These are phyloP conservation scores for Aethionema arabicum DNA, from an alignment of 345 rosid genomes.

Conservation along the genomic window DNA sequence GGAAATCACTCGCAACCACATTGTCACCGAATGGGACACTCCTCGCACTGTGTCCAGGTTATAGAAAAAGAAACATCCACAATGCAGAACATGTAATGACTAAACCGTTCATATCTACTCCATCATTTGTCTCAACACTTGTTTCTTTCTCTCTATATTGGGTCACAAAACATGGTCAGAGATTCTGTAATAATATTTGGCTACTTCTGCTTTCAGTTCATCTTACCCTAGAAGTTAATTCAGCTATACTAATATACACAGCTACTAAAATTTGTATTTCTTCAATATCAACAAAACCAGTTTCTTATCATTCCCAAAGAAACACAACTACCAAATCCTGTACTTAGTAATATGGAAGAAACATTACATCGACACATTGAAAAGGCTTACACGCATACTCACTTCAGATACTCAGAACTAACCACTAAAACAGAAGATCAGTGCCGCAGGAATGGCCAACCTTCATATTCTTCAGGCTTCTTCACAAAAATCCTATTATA, in stretches of 20 bases:
- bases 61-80: constrained; percentile 23
- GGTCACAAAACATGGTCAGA: constrained; percentile 5
- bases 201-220: constrained; percentile 39
- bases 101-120: constrained; percentile 22
- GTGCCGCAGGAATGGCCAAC: constrained; percentile 46
- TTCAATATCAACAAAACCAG: neutral
- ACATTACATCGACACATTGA: constrained; percentile 6
- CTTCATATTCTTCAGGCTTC: constrained; percentile 59
- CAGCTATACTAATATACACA: too few relatives aligned
- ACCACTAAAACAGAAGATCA: neutral
- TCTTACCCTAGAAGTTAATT: too few relatives aligned
- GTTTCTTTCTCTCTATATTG: constrained; percentile 9
- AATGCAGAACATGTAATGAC: constrained; percentile 5
- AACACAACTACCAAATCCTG: neutral
- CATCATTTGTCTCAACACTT: constrained; percentile 6
- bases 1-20: constrained; percentile 75
- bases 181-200: constrained; percentile 33
- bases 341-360: neutral
- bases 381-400: constrained; percentile 3
- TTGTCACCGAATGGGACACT: constrained; percentile 64
- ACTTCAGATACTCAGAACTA: neutral
- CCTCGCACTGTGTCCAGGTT: constrained; percentile 46
- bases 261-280: neutral
- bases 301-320: neutral
- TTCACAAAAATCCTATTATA: constrained; percentile 64